Percentiles rank a stretch among this genome's conserved stretches.
phyloP scores from a whole-genome alignment of 306 rosid species.

The Sechiopsis laciniata region DNA sequence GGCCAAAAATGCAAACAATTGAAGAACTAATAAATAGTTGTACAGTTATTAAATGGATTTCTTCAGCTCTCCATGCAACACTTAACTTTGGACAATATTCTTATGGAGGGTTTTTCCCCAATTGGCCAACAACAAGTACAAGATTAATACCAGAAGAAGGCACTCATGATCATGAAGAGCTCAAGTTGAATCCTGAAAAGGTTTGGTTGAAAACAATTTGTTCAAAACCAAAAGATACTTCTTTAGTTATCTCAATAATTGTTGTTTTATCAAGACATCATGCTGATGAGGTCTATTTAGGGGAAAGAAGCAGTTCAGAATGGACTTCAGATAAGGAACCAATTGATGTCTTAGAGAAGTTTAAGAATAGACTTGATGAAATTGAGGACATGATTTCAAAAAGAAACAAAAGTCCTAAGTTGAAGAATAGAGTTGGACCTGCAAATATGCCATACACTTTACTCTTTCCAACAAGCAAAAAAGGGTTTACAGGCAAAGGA shows the following conservation, averaged over 20 bases:
- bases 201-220: slow-evolving; percentile 52
- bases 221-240: slow-evolving; percentile 31
- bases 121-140: slow-evolving; percentile 37
- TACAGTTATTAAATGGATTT: slow-evolving; percentile 58
- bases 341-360: slow-evolving; percentile 38
- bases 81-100: slow-evolving; percentile 61
- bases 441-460: slow-evolving; percentile 55
- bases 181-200: slow-evolving; percentile 41
- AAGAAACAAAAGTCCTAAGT: slow-evolving; percentile 39
- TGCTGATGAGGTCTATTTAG: slow-evolving; percentile 63
- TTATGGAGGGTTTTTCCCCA: slow-evolving; percentile 48
- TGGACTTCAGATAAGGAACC: slow-evolving; percentile 56
- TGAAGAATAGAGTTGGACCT: slow-evolving; percentile 48
- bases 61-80: slow-evolving; percentile 72
- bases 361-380: slow-evolving; percentile 38
- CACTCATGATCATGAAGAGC: slow-evolving; percentile 41
- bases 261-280: slow-evolving; percentile 61
- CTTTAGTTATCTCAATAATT: slow-evolving; percentile 48
- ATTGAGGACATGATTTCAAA: slow-evolving; percentile 30
- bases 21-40: slow-evolving; percentile 48
- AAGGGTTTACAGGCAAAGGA: slow-evolving; percentile 55
- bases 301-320: slow-evolving; percentile 44
- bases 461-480: slow-evolving; percentile 42
- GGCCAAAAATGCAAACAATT: background rate
- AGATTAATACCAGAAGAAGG: slow-evolving; percentile 41